phyloP scores from a whole-genome alignment of 177 flowering plant genomes.

The Vitis hybrid region DNA sequence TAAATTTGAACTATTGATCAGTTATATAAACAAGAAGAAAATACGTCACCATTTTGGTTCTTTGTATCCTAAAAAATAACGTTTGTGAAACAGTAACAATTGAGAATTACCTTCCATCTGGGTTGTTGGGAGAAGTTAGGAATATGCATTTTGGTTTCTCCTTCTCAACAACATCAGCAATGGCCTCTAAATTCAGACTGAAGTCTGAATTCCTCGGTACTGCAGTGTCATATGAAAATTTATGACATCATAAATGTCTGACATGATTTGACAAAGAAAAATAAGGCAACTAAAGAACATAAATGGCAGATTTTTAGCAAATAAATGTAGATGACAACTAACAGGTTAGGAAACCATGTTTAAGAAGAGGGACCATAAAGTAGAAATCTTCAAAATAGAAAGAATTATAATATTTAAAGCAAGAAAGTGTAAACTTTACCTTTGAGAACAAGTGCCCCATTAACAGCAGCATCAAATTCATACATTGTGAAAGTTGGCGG shows the following conservation, averaged over 20 bases:
- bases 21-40: too few species aligned
- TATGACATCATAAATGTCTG: not conserved
- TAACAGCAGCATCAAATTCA: conserved; percentile 97
- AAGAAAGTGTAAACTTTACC: conserved; percentile 35
- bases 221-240: conserved; percentile 29
- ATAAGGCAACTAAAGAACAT: not conserved
- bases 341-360: not conserved
- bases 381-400: not conserved
- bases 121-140: conserved; percentile 96
- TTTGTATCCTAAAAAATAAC: not conserved
- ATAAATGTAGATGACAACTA: not conserved
- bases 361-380: not conserved
- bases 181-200: conserved; percentile 71
- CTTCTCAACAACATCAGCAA: conserved; percentile 56
- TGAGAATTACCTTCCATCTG: conserved; percentile 88
- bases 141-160: conserved; percentile 97
- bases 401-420: not conserved
- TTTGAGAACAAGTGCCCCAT: conserved; percentile 82
- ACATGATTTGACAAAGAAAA: not conserved
- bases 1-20: too few species aligned
- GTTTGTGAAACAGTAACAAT: not conserved
- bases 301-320: not conserved
- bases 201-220: conserved; percentile 82
- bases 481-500: conserved; percentile 99
- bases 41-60: too few species aligned